Base-by-base conservation (phyloP, 2,329 filamentous ascomycete genomes). In the Elsinoe arachidis region DNA sequence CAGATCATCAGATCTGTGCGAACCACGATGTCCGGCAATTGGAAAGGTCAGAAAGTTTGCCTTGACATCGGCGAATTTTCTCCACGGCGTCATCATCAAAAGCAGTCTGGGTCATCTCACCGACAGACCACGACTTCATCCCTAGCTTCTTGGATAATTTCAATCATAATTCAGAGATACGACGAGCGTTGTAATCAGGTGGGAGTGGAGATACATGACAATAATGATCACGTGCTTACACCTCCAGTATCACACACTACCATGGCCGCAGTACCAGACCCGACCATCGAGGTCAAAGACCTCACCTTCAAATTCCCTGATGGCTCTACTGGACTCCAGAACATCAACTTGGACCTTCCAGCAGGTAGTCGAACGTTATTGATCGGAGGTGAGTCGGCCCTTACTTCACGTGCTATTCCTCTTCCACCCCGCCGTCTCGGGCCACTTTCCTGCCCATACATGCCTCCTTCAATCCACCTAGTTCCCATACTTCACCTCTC, bases 271-370 rank as follows among this genome's bases (percentile, higher is more conserved):
- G 63, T 64, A 7, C 52, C 69, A 17, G 67, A 71, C 55, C 82
- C 86, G 9, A 81, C 84, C 51, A 88, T 99, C 69, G 73, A 81
- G 64, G 86, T 93, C 65, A 83, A 78, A 38, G 76, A 84, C 71
- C 84, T 99, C 56, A 90, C 84, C 61, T 99, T 97, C 79, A 84
- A 81, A 44, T 99, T 97, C 74, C 88, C 86, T 14, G 88, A 95
- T 77, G 86, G 87, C 68, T 85, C 85, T 44, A 82, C 80, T n/a
- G 93, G 92, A 58, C 78, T 99, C 33, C 75, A 79, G 53, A 74
- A 90, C 71, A 81, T 99, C 65, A 78, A 75, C 23, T 80, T 99
- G 56, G 77, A 84, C 60, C 82, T 97, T 21, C 92, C 93, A 2
- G 78, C 89, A 0, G 84, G 87, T 58, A 93, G 88, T 59, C 87